A percentile compares a stretch with the other conserved stretches of the same genome.
Conservation (phyloP, 257 asterid species). For the Nicotiana undulata region DNA sequence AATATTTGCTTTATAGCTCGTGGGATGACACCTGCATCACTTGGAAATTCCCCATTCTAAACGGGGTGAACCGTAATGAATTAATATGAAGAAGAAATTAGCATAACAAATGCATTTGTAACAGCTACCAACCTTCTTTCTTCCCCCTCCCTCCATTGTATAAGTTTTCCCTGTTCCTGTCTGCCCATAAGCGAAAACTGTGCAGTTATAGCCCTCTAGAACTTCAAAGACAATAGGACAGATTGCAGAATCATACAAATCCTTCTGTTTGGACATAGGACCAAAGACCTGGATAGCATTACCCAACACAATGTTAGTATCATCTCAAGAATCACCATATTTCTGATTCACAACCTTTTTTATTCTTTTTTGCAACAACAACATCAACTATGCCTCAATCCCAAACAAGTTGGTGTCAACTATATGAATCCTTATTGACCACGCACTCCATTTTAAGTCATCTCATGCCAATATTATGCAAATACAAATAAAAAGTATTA, state of each 20-base stretch:
- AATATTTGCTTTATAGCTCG: constrained; percentile 95
- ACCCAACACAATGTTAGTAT: background rate
- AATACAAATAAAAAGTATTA: too few species aligned
- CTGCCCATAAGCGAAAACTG: constrained; percentile 98
- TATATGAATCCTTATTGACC: too few species aligned
- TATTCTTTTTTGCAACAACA: too few species aligned
- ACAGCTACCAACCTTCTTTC: constrained; percentile 57
- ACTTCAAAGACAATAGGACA: constrained; percentile 91
- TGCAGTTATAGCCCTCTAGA: constrained; percentile 95
- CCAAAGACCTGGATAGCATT: constrained; percentile 68
- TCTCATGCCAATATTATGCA: too few species aligned
- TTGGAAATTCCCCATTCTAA: constrained; percentile 95
- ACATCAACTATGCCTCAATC: too few species aligned
- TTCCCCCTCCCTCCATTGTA: constrained; percentile 98
- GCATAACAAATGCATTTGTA: background rate
- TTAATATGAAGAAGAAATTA: background rate
- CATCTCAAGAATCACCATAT: background rate
- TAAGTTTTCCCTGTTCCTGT: constrained; percentile 98
- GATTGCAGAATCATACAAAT: constrained; percentile 76
- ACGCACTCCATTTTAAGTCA: too few species aligned
- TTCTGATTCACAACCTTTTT: background rate
- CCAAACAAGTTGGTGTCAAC: too few species aligned
- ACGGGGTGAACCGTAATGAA: constrained; percentile 20
- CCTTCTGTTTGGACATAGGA: constrained; percentile 87
- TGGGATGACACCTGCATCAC: constrained; percentile 98